Base-by-base conservation (phyloP, 2,329 filamentous ascomycete species). In the Apiospora rasikravindrae region DNA sequence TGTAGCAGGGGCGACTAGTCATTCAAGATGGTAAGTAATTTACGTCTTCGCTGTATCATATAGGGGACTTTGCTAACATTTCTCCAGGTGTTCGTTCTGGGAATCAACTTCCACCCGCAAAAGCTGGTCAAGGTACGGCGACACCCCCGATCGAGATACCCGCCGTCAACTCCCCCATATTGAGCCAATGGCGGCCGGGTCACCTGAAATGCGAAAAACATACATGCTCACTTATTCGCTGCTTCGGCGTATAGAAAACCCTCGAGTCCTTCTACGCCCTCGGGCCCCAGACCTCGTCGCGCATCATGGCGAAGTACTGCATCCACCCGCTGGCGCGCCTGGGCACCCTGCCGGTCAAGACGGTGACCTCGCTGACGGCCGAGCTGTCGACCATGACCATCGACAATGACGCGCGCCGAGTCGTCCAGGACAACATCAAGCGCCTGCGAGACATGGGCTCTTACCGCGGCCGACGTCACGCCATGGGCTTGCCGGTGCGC, bases 341-440 rank as follows among this genome's bases (percentile, higher is more conserved):
- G 76, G 93, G 93, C 81, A 88, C 90, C 10, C 85, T 99, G 26
- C 88, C 90, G 64, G 90, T 92, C 73, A 91, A 93, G 81, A 95
- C 94, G 73, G 86, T 98, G 76, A 92, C 94, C 70, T 92, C 93
- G 70, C 87, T 99, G 73, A 96, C 93, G 29, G 93, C 93, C 69
- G 94, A 97, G 79, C 87, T 99, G 53, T 94, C 94, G 22, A 92
- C 91, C 71, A 95, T 99, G 94, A 97, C 93, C 73, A 94, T 98
- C 78, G 96, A 98, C 83, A 97, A 93, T 82, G 95, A 98, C 78
- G 87, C 97, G 75, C 87, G 91, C 78, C 89, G 93, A 80, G 85
- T 94, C 73, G 84, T 98, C 49, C 88, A 92, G 78, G 94, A 98
- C 69, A 96, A 98, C 79, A 97, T 99, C 77, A 88, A 88, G 80